Percentiles rank a stretch among this genome's conserved stretches.
These are phyloP conservation scores for Anethum foeniculum DNA, from an alignment of 140 eudicot genomes.

Conservation along the genomic window DNA sequence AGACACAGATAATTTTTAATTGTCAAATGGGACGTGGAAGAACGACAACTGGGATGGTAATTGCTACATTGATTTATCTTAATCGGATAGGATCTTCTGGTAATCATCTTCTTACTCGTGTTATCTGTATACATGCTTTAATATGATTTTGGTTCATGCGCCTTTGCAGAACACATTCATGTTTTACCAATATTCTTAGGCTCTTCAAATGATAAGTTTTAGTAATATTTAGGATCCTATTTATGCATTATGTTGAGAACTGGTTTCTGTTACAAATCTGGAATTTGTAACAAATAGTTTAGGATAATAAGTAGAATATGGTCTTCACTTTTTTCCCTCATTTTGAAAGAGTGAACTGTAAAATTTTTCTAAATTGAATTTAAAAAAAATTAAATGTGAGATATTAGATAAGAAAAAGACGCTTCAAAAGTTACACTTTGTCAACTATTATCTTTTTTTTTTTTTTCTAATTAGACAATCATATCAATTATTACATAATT, in stretches of 20 bases:
- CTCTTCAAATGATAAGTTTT: background rate
- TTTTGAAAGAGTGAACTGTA: too few relatives aligned
- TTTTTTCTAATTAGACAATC: background rate
- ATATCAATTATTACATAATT: background rate
- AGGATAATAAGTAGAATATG: background rate
- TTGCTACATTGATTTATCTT: constrained; percentile 79
- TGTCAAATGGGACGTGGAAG: constrained; percentile 99
- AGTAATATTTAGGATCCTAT: background rate
- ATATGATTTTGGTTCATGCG: constrained; percentile 8
- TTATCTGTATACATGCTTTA: background rate
- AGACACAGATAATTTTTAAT: constrained; percentile 72
- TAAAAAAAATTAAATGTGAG: background rate
- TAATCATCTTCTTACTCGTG: constrained; percentile 24
- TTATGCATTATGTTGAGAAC: background rate
- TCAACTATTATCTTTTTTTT: background rate
- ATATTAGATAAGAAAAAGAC: background rate
- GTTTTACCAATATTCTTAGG: background rate
- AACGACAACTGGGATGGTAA: constrained; percentile 99
- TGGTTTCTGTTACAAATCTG: background rate
- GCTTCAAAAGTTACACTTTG: background rate
- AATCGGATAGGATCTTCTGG: constrained; percentile 89
- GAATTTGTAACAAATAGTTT: background rate
- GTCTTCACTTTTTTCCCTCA: background rate
- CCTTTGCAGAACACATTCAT: background rate
- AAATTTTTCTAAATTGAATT: too few relatives aligned